A percentile compares a stretch with the other conserved stretches of the same genome.
Evolutionary conservation across 2,329 filamentous ascomycete genomes (phyloP).

Genomic region (Pseudogymnoascus sp.): DNA sequence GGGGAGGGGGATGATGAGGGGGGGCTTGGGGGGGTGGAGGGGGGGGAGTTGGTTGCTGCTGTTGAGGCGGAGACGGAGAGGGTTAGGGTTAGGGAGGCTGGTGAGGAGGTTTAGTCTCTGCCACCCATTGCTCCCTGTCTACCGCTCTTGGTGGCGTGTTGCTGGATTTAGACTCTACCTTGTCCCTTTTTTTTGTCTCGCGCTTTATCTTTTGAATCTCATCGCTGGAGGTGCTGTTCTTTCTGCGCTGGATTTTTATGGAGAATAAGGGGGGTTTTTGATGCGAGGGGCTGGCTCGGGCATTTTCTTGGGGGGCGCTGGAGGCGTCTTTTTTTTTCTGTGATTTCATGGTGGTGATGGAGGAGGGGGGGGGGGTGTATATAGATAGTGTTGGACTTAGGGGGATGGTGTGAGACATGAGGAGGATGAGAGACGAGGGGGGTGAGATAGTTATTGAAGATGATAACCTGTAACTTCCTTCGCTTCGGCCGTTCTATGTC

Average conservation of each 20-base stretch:
- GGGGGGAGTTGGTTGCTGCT: conserved; percentile 11
- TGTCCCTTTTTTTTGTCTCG: background rate
- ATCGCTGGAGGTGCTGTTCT: background rate
- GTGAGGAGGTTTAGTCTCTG: background rate
- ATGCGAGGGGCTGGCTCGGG: background rate
- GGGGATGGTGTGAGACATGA: background rate
- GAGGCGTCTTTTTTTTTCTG: conserved; percentile 1
- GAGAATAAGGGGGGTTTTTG: background rate
- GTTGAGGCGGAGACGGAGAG: background rate
- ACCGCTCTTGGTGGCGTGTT: background rate
- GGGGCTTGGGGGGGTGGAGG: background rate
- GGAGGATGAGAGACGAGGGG: background rate
- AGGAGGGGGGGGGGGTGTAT: background rate
- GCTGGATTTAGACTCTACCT: background rate
- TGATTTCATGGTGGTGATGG: background rate
- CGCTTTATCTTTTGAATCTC: background rate
- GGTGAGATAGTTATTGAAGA: conserved; percentile 1
- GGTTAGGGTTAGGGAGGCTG: background rate
- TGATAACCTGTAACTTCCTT: background rate
- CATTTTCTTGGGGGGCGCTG: background rate
- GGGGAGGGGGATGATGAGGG: background rate
- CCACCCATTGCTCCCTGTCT: background rate
- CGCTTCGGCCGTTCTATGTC: background rate
- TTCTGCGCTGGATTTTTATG: background rate
- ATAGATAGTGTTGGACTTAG: background rate